Evolutionary conservation across 495 filamentous ascomycete genomes (phyloP).

Genomic region (Antarctomyces pellizariae): DNA sequence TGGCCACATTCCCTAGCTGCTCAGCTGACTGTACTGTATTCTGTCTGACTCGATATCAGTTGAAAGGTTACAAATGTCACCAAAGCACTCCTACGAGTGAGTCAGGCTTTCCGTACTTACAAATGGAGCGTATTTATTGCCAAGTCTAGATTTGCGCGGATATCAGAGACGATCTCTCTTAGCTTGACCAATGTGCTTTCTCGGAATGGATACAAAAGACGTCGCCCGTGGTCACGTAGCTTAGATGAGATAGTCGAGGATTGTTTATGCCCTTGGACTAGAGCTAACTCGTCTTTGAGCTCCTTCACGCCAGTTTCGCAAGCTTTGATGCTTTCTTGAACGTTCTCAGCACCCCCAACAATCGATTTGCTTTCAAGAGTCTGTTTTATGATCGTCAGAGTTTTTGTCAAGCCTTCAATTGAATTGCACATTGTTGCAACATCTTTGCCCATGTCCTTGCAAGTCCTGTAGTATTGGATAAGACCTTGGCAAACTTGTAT

Average conservation of each 20-base stretch:
- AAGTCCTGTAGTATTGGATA: conserved; percentile 5
- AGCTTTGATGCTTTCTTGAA: not conserved
- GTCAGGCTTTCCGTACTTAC: too few relatives aligned
- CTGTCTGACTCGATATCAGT: too few relatives aligned
- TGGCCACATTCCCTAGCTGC: too few relatives aligned
- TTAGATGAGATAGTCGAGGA: too few relatives aligned
- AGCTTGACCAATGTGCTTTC: conserved; percentile 3
- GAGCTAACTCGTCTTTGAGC: conserved; percentile 1
- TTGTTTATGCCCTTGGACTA: too few relatives aligned
- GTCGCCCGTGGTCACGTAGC: conserved; percentile 1
- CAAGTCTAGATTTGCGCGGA: conserved; percentile 1
- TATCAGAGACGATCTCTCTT: conserved; percentile 1
- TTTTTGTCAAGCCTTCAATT: conserved; percentile 1
- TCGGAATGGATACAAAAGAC: conserved; percentile 4
- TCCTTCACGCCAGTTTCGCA: conserved; percentile 1
- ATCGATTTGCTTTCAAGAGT: too few relatives aligned
- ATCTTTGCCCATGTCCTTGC: conserved; percentile 3
- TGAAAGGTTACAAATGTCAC: too few relatives aligned
- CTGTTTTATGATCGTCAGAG: too few relatives aligned
- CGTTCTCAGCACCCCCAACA: not conserved
- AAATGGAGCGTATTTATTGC: too few relatives aligned
- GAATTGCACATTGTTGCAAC: conserved; percentile 1
- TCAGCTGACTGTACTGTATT: too few relatives aligned
- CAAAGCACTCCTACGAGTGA: too few relatives aligned
- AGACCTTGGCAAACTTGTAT: conserved; percentile 9